Conservation (phyloP, 805 yeast species). For the Saccharomycopsis capsularis region DNA sequence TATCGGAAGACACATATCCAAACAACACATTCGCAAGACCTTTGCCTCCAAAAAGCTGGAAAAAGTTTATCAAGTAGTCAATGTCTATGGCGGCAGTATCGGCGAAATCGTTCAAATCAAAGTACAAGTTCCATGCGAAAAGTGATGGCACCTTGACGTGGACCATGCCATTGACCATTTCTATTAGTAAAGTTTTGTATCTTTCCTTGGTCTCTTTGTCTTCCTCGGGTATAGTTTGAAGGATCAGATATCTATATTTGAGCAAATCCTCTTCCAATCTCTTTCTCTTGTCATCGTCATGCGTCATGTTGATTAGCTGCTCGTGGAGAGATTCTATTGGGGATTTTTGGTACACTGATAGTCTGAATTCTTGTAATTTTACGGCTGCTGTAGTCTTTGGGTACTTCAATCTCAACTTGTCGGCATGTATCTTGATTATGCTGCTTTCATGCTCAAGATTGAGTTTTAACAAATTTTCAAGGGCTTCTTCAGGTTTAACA, state of each 20-base stretch:
- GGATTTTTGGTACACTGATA: slow-evolving; percentile 41
- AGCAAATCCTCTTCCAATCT: slow-evolving; percentile 54
- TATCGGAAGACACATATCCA: slow-evolving; percentile 59
- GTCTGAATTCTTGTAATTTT: slow-evolving; percentile 33
- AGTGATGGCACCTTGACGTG: slow-evolving; percentile 53
- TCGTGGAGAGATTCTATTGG: slow-evolving; percentile 48
- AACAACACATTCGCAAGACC: slow-evolving; percentile 58
- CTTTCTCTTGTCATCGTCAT: slow-evolving; percentile 56
- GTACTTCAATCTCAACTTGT: slow-evolving; percentile 43
- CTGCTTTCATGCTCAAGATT: slow-evolving; percentile 35
- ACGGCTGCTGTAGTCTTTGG: slow-evolving; percentile 38
- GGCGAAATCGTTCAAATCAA: slow-evolving; percentile 65
- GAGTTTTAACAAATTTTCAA: slow-evolving; percentile 38
- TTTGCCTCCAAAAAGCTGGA: slow-evolving; percentile 48
- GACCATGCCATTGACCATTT: slow-evolving; percentile 65
- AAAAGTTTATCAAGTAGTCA: slow-evolving; percentile 41
- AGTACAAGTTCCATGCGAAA: slow-evolving; percentile 63
- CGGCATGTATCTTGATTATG: slow-evolving; percentile 34
- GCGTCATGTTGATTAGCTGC: slow-evolving; percentile 47
- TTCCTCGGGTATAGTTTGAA: slow-evolving; percentile 44
- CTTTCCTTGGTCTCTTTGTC: slow-evolving; percentile 30
- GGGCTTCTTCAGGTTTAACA: slow-evolving; percentile 40
- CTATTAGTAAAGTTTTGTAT: slow-evolving; percentile 39
- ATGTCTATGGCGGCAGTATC: slow-evolving; percentile 44
- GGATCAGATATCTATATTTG: slow-evolving; percentile 45